A percentile compares a stretch with the other conserved stretches of the same genome.
Conservation (phyloP, 768 basidiomycete genomes). For the Boletus rufocinnamomeus region DNA sequence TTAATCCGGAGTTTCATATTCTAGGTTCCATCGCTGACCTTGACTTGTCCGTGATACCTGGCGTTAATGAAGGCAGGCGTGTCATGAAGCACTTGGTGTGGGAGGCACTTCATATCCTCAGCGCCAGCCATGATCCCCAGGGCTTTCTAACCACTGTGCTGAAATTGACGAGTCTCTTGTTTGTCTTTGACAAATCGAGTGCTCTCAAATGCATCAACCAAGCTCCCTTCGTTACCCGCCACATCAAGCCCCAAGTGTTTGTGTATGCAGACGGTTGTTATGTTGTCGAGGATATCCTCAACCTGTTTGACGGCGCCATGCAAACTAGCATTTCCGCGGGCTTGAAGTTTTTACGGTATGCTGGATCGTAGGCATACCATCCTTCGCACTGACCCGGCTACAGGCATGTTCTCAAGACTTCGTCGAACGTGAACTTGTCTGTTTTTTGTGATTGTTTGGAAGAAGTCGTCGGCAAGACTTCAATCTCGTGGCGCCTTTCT, state of each 20-base stretch:
- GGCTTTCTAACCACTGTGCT: no score
- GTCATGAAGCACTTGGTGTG: conserved; percentile 49
- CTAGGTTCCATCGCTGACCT: conserved; percentile 47
- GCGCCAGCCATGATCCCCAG: no score
- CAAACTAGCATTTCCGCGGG: conserved; percentile 35
- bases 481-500: conserved; percentile 38
- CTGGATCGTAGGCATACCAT: background rate
- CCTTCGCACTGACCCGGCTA: background rate
- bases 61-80: conserved; percentile 36
- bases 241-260: background rate
- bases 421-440: conserved; percentile 43
- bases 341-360: conserved; percentile 42
- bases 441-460: conserved; percentile 57
- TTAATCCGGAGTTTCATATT: conserved; percentile 49
- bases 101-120: conserved; percentile 24
- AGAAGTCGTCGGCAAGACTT: conserved; percentile 42
- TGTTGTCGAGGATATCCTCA: conserved; percentile 37
- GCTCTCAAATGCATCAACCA: conserved; percentile 39
- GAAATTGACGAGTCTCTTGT: conserved; percentile 38
- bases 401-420: conserved; percentile 46
- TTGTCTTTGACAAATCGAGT: conserved; percentile 38
- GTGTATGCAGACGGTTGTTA: conserved; percentile 21
- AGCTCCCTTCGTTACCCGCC: conserved; percentile 24
- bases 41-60: conserved; percentile 39
- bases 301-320: conserved; percentile 27